A percentile compares a stretch with the other conserved stretches of the same genome.
phyloP scores from a whole-genome alignment of 2,329 filamentous ascomycete genomes.

The Monosporascus sp. region DNA sequence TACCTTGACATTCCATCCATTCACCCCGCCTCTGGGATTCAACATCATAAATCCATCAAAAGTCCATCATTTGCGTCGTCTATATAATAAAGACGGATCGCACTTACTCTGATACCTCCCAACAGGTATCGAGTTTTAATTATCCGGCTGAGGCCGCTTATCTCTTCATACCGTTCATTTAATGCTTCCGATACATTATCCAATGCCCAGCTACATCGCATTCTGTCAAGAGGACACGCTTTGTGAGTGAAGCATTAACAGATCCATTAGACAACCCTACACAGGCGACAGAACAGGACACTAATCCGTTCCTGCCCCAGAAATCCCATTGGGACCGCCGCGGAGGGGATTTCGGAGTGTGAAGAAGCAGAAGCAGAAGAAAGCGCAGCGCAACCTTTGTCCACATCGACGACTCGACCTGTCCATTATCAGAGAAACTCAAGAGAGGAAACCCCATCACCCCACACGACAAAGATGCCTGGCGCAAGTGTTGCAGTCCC shows the following conservation, averaged over 20 bases:
- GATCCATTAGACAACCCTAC: not conserved
- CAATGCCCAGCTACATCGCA: not conserved
- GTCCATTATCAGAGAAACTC: not conserved
- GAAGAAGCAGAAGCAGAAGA: not conserved
- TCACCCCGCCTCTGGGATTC: not conserved
- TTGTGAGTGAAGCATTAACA: not conserved
- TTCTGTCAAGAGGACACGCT: slow-evolving; percentile 1
- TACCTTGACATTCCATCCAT: not conserved
- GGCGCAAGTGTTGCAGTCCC: slow-evolving; percentile 63
- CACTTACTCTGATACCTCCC: not conserved
- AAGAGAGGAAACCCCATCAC: slow-evolving; percentile 10
- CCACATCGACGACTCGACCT: not conserved
- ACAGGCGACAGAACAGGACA: not conserved
- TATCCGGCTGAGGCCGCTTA: not conserved
- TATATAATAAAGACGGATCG: not conserved
- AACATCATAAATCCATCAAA: not conserved
- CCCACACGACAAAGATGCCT: slow-evolving; percentile 55
- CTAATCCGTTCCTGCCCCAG: not conserved
- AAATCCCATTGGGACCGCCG: not conserved
- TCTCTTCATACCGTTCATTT: not conserved
- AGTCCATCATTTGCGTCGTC: not conserved
- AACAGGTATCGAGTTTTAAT: not conserved
- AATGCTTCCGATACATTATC: not conserved
- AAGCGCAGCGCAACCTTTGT: not conserved
- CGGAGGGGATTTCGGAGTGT: not conserved